Conservation (phyloP, 2,329 filamentous ascomycete genomes). For the Mycosphaerelloides madeirae region DNA sequence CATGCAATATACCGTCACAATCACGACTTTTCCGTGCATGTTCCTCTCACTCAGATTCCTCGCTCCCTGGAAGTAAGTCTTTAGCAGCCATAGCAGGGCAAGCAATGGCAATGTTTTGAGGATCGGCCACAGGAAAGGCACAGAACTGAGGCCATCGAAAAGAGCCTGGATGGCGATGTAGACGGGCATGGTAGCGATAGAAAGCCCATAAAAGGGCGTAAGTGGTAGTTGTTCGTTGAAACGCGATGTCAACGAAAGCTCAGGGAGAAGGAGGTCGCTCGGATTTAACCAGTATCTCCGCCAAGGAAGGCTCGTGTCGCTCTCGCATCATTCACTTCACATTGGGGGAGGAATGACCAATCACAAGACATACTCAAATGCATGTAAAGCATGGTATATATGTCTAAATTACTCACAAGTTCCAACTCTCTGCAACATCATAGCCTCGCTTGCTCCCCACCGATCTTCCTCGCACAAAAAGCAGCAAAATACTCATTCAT, state of each 20-base stretch:
- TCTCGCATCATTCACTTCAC: too few relatives aligned
- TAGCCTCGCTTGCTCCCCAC: conserved; percentile 27
- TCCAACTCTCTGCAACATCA: too few relatives aligned
- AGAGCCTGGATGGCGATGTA: conserved; percentile 53
- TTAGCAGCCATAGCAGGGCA: conserved; percentile 54
- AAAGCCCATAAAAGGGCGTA: conserved; percentile 6
- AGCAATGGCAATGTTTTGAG: conserved; percentile 52
- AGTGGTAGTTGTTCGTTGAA: too few relatives aligned
- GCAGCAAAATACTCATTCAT: conserved; percentile 76
- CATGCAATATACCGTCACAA: conserved; percentile 66
- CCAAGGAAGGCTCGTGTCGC: too few relatives aligned
- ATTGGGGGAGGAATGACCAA: too few relatives aligned
- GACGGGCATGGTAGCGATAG: conserved; percentile 53
- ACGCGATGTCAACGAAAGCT: too few relatives aligned
- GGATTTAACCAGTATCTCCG: too few relatives aligned
- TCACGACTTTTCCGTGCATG: conserved; percentile 89
- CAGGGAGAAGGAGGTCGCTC: too few relatives aligned
- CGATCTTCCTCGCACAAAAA: conserved; percentile 61
- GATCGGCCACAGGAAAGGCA: conserved; percentile 33
- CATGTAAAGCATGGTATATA: too few relatives aligned
- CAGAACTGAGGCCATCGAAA: conserved; percentile 50
- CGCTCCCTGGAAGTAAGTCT: conserved; percentile 73
- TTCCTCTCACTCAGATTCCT: conserved; percentile 69
- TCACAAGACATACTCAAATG: too few relatives aligned
- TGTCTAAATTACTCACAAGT: too few relatives aligned